Evolutionary conservation across 495 filamentous ascomycete genomes (phyloP), one percentile per base, ranked within the genome.

Genomic region (Collariella sp.): DNA sequence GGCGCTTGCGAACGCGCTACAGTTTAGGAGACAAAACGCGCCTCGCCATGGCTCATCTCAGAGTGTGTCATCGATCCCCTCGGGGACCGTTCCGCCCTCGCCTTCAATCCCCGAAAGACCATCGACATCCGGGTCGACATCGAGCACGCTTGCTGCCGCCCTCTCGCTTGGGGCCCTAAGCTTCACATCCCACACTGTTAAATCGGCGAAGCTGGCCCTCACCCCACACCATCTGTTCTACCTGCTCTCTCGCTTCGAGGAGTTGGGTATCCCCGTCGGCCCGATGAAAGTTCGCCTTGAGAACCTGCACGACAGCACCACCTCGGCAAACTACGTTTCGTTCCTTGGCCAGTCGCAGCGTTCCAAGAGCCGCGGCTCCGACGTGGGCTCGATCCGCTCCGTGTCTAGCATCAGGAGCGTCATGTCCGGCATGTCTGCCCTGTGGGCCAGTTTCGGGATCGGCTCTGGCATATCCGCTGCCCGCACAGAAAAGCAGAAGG

Each of bases 151-250:
- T 41, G 87, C 89, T 12, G 80, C 88, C 1, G 89, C 93, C 40
- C 75, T 97, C 34, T 95, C 91, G 34, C 82, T 94, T 36, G 87
- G 89, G 42, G 81, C 86, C 42, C 71, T 96, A 55, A 88, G 76
- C 60, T 95, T 96, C 66, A 81, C 87, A 38, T 91, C 91, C 26
- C 83, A 86, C 62, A 84, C 75, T 56, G 77, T 89, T 62, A 96
- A 93, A 71, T 87, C 91, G 40, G 86, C 86, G 35, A 96, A 91
- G 74, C 74, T 98, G 49, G 88, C 89, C 26, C 79, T 98, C 43
- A 97, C 93, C n/a, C 88, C 93, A 18, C 93, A 98, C 59, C 93
- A 98, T 71, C 81, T 98, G 34, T 98, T 94, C 74, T 98, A 96
- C 66, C 79, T 98, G 23, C 78, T 98, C 45, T 93, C 88, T 50